phyloP scores from a whole-genome alignment of 2,329 filamentous ascomycete genomes.

The Drechslerella dactyloides region DNA sequence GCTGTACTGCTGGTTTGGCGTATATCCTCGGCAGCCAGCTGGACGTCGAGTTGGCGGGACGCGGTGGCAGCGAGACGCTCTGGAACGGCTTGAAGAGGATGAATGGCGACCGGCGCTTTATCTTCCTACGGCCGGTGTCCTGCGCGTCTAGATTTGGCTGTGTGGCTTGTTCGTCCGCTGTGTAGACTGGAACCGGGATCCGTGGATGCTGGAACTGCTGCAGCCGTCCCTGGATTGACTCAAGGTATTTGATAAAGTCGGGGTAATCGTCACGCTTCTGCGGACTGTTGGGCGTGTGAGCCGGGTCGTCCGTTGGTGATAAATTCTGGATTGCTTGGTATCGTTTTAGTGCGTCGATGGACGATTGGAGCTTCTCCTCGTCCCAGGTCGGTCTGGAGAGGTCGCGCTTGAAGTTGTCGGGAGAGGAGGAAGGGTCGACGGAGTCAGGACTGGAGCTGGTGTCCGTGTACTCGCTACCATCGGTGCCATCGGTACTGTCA shows the following conservation, averaged over 20 bases:
- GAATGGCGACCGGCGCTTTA: no score
- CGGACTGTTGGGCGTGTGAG: not conserved
- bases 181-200: not conserved
- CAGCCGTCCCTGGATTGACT: not conserved
- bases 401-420: not conserved
- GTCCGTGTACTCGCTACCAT: no score
- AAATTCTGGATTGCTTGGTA: not conserved
- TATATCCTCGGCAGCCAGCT: no score
- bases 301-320: not conserved
- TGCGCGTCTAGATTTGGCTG: no score
- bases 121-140: no score
- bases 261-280: not conserved
- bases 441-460: no score
- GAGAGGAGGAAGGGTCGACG: not conserved
- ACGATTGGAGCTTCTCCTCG: not conserved
- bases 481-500: no score
- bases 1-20: no score
- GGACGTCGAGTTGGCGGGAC: no score
- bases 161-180: not conserved
- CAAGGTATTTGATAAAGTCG: not conserved
- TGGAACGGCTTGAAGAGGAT: no score
- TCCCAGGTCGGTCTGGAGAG: not conserved
- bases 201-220: not conserved
- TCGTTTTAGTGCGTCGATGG: not conserved
- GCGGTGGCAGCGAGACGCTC: no score